phyloP scores from a whole-genome alignment of 73 alveolate genomes.

The Stentor coeruleus region DNA sequence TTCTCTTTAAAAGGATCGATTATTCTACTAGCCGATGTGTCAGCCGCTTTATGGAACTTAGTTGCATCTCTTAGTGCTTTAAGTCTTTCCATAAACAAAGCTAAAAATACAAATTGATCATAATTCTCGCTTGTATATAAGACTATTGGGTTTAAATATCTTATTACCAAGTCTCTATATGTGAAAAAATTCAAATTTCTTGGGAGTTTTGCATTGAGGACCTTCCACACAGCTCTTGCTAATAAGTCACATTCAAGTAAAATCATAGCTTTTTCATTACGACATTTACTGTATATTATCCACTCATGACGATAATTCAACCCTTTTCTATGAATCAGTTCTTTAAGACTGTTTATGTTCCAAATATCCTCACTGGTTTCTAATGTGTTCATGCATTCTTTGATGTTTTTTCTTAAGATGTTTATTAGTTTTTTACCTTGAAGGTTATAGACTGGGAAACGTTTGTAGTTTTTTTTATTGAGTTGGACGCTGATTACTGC shows the following conservation, averaged over 20 bases:
- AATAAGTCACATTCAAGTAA: slow-evolving; percentile 36
- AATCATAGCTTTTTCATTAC: slow-evolving; percentile 19
- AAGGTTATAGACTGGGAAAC: not conserved
- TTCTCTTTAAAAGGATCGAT: not conserved
- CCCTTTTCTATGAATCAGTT: slow-evolving; percentile 53
- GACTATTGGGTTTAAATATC: not conserved
- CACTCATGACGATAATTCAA: slow-evolving; percentile 41
- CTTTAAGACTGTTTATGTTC: slow-evolving; percentile 37
- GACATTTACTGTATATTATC: slow-evolving; percentile 31
- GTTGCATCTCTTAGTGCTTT: not conserved
- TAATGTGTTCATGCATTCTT: slow-evolving; percentile 23
- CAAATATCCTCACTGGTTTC: slow-evolving; percentile 36
- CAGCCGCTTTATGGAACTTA: not conserved
- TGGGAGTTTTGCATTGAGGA: slow-evolving; percentile 24
- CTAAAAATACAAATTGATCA: not conserved
- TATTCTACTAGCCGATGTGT: not conserved
- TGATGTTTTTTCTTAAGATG: slow-evolving; percentile 5
- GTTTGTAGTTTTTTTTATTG: not conserved
- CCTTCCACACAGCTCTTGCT: slow-evolving; percentile 42
- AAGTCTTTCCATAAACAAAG: slow-evolving; percentile 2
- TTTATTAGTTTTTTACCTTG: not conserved
- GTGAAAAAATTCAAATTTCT: not conserved
- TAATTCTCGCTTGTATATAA: not conserved
- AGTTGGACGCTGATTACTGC: not conserved
- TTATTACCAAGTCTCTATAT: not conserved